Percentiles rank a stretch among this genome's conserved stretches.
Conservation (phyloP, 495 filamentous ascomycete species). For the Daldinia grandis region DNA sequence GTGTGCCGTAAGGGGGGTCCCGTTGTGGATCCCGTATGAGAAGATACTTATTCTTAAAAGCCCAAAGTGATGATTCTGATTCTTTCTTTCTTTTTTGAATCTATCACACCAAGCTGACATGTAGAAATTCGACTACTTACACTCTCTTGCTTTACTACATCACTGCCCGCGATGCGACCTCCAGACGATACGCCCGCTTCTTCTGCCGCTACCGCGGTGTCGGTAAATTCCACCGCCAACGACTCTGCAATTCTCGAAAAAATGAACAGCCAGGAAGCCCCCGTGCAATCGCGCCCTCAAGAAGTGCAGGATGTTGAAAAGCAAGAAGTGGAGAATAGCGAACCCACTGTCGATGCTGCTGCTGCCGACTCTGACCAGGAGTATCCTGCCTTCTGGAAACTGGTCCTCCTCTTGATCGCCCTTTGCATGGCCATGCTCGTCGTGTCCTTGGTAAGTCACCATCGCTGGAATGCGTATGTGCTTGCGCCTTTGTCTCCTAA, state of each 20-base stretch:
- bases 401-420: constrained; percentile 28
- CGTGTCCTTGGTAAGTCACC: constrained; percentile 57
- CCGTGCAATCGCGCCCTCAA: constrained; percentile 15
- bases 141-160: constrained; percentile 1
- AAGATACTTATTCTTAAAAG: background rate
- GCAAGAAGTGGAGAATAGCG: constrained; percentile 15
- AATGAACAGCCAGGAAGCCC: constrained; percentile 9
- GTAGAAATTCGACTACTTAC: background rate
- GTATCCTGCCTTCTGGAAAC: constrained; percentile 32
- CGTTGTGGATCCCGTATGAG: background rate
- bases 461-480: background rate
- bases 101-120: background rate
- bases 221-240: background rate
- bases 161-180: background rate
- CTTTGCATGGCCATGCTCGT: constrained; percentile 31
- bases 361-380: constrained; percentile 14
- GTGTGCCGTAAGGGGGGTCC: background rate
- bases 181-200: constrained; percentile 7
- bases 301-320: constrained; percentile 7
- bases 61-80: background rate
- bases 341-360: constrained; percentile 1
- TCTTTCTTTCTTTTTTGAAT: background rate
- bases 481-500: background rate
- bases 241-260: constrained; percentile 6
- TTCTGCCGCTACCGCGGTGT: background rate